A percentile compares a stretch with the other conserved stretches of the same genome.
phyloP scores from a whole-genome alignment of 108 stramenopile genomes.

The Cyclotella atomus region DNA sequence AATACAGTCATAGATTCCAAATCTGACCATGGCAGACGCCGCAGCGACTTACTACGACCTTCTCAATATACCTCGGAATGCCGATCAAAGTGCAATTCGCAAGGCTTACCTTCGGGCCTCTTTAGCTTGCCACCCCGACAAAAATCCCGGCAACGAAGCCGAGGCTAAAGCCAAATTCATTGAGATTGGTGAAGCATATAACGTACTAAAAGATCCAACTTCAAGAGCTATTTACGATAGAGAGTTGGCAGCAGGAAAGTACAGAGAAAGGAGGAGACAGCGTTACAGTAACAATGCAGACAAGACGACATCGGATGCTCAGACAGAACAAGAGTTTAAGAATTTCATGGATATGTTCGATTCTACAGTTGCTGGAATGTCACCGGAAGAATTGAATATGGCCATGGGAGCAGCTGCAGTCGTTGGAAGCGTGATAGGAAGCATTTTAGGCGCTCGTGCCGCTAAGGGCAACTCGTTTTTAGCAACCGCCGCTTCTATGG shows the following conservation, averaged over 20 bases:
- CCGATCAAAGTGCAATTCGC: conserved; percentile 58
- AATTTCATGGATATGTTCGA: conserved; percentile 70
- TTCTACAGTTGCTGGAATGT: conserved; percentile 68
- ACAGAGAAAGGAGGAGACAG: conserved; percentile 2
- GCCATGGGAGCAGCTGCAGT: conserved; percentile 63
- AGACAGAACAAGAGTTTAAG: conserved; percentile 48
- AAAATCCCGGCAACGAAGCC: conserved; percentile 69
- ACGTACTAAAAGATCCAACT: conserved; percentile 67
- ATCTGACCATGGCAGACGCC: neutral
- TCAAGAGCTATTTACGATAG: conserved; percentile 64
- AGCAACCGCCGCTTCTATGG: conserved; percentile 50
- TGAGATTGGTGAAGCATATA: conserved; percentile 80
- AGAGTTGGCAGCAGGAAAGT: conserved; percentile 45
- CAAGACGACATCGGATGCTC: neutral
- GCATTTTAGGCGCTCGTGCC: conserved; percentile 50
- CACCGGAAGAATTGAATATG: conserved; percentile 66
- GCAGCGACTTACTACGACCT: conserved; percentile 62
- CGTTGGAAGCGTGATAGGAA: conserved; percentile 63
- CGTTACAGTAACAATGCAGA: conserved; percentile 1
- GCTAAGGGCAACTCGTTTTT: conserved; percentile 45
- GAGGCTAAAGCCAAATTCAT: conserved; percentile 77
- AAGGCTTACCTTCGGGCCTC: conserved; percentile 76
- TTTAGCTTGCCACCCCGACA: conserved; percentile 77
- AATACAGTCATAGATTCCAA: too few relatives aligned
- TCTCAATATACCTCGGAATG: conserved; percentile 58